These are phyloP conservation scores for Solanum hybrid DNA, from an alignment of 305 asterid species.

Conservation along the genomic window DNA sequence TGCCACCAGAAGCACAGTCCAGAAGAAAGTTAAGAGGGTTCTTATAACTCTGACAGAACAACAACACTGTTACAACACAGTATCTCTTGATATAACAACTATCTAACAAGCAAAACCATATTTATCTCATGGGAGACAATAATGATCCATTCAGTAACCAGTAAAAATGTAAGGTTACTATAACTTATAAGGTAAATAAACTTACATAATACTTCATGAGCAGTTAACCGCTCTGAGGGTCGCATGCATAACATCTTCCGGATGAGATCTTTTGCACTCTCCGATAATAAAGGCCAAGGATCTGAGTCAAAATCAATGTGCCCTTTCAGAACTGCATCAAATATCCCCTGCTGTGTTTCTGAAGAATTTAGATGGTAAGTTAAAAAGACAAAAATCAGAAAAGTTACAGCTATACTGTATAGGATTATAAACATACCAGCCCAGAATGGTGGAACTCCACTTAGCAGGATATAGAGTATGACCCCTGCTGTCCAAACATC, in stretches of 20 bases:
- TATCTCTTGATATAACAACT: background rate
- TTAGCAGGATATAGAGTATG: constrained; percentile 71
- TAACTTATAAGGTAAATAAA: constrained; percentile 5
- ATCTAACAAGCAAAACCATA: background rate
- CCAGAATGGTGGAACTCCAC: constrained; percentile 97
- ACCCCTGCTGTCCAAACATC: constrained; percentile 95
- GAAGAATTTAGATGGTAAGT: constrained; percentile 23
- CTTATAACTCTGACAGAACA: background rate
- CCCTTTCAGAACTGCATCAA: constrained; percentile 86
- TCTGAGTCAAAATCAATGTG: constrained; percentile 72
- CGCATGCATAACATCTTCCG: constrained; percentile 78
- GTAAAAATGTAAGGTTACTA: constrained; percentile 1
- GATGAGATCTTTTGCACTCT: constrained; percentile 77
- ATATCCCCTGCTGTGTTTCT: constrained; percentile 91
- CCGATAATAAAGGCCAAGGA: constrained; percentile 84
- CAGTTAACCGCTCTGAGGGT: constrained; percentile 64
- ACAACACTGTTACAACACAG: background rate
- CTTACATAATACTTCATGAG: constrained; percentile 82
- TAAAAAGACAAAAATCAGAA: background rate
- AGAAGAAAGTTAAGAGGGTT: background rate
- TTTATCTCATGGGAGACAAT: background rate
- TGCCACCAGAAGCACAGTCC: background rate
- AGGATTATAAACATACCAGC: constrained; percentile 55
- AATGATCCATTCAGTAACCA: background rate
- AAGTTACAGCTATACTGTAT: constrained; percentile 11